phyloP scores from a whole-genome alignment of 1,139 yeast species.

The Scheffersomyces cryptocercus region DNA sequence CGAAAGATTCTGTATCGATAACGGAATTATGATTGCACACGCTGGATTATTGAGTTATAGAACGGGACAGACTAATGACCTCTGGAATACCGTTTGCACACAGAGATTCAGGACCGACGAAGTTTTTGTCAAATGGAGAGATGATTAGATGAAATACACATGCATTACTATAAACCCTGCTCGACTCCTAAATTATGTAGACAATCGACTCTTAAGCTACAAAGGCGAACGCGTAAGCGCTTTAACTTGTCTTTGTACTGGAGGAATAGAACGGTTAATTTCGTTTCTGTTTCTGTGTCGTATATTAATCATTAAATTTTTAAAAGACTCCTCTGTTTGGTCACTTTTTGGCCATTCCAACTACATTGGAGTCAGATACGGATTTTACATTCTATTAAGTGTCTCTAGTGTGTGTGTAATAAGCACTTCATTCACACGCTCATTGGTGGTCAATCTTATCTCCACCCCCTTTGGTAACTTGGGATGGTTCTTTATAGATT shows the following conservation, averaged over 20 bases:
- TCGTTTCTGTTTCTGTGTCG: slow-evolving; percentile 14
- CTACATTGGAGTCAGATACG: slow-evolving; percentile 36
- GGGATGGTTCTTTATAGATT: too few species aligned
- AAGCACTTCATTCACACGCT: too few species aligned
- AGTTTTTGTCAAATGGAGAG: slow-evolving; percentile 87
- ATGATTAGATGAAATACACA: slow-evolving; percentile 31
- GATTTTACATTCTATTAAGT: slow-evolving; percentile 22
- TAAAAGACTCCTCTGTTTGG: slow-evolving; percentile 17
- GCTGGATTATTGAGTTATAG: slow-evolving; percentile 89
- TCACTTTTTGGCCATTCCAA: slow-evolving; percentile 1
- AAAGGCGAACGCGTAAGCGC: neutral
- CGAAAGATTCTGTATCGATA: slow-evolving; percentile 94
- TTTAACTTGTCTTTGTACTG: neutral
- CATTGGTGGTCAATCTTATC: too few species aligned
- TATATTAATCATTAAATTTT: slow-evolving; percentile 20
- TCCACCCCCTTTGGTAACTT: too few species aligned
- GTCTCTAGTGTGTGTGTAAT: neutral
- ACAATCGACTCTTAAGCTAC: neutral
- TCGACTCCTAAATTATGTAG: neutral
- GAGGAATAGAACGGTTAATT: neutral
- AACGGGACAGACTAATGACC: slow-evolving; percentile 66
- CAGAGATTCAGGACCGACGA: slow-evolving; percentile 95
- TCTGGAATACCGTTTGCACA: slow-evolving; percentile 80
- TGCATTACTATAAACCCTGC: neutral
- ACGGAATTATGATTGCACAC: slow-evolving; percentile 98